Base-by-base conservation (phyloP, 345 rosid genomes). In the Stellera chamaejasme region DNA sequence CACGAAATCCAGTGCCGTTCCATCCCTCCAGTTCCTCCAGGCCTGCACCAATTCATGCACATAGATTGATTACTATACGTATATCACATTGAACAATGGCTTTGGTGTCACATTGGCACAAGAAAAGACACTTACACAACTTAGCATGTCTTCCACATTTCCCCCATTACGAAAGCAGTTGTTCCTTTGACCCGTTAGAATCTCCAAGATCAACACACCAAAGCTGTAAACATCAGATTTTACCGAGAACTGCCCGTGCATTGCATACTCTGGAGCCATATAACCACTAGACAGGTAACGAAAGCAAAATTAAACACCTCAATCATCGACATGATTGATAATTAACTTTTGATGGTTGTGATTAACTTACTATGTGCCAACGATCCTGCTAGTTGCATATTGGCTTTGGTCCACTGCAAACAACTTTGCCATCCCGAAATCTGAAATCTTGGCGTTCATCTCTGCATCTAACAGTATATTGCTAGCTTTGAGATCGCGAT, bases 161-260 rank as follows among this genome's bases (percentile, higher is more conserved):
- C 42, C 69, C 13, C 50, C 55, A 0, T 16, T 8, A 1, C 53
- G 28, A 6, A 55, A 64, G 28, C 14, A 11, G n/a, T 27, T 64
- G 13, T 23, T 43, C 50, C 56, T 55, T 62, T 67, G 64, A 10
- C 59, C 76, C 39, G 62, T 66, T 27, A 67, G 48, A 43, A 70
- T 66, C 43, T 72, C 75, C 39, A 69, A 26, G 28, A 72, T 58
- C 23, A 72, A 10, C 13, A 73, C 72, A 2, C 84, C 81, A 1
- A 67, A 73, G 43, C 80, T 62, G 43, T 57, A 79, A 3, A 79
- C 63, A 50, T 79, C 77, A 1, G 73, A 70, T 43, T 76, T 73
- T 0, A 54, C 56, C 0, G 84, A 79, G 47, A 76, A 45, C n/a
- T 45, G 67, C 2, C 81, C 79, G 0, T 50, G 64, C 47, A 23